Evolutionary conservation across 1,139 yeast genomes (phyloP), one percentile per base, ranked within the genome.

Genomic region (Debaryomyces sp.): DNA sequence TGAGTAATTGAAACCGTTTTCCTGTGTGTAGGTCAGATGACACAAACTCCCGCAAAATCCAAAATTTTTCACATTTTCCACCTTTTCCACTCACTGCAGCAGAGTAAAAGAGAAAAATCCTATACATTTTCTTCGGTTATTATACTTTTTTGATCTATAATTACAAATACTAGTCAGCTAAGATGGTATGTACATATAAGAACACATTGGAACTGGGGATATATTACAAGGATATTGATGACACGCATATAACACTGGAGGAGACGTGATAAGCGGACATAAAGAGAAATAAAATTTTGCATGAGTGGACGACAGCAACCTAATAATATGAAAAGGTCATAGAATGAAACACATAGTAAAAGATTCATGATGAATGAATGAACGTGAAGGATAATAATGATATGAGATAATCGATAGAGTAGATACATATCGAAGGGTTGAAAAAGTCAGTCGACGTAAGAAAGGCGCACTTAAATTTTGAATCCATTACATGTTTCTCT

Each of bases 111-210:
- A 41, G 43, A 46, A 46, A 46, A 38, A 37, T 40, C 45, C 36
- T 41, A 36, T 36, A 36, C 40, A 29, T 43, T 36, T 36, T 34
- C 30, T 22, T 22, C 27, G 29, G 21, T 23, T 29, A 18, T 27
- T 26, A 32, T 41, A 41, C 36, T 37, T 39, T 41, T 46, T 46
- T 53, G 55, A 50, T 51, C 60, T 59, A 55, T 58, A 59, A 47
- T 53, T 55, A 60, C 58, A 54, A 55, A 54, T 58, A 57, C 63
- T 35, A 68, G 67, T 60, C 66, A 64, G 57, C 66, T 57, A 69
- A 66, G 60, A 70, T 70, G 75, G 75, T 70, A 70, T 68, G 75
- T 70, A 57, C 48, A 44, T 34, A 44, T 38, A 35, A 9, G 38
- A 35, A 35, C 26, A 21, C 38, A 35, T 35, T 35, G 15, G 7